phyloP scores from a whole-genome alignment of 2,329 filamentous ascomycete genomes.

The Trichoderma koningiopsis region DNA sequence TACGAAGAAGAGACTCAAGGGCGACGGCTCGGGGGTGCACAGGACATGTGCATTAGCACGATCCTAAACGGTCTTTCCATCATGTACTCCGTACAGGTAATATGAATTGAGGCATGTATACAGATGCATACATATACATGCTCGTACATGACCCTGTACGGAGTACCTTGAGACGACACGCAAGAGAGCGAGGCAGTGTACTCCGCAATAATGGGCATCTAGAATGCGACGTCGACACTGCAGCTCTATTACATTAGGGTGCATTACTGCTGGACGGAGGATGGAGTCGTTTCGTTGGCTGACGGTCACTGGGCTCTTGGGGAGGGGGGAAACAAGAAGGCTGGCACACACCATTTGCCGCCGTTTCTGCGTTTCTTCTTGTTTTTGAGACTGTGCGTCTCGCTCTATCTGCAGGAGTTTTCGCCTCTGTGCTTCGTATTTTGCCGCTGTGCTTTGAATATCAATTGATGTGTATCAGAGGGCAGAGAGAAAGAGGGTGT shows the following conservation, averaged over 20 bases:
- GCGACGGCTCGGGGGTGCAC: constrained; percentile 9
- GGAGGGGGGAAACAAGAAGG: constrained; percentile 3
- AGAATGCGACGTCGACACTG: constrained; percentile 16
- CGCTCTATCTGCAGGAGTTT: not conserved
- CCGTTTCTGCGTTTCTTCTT: constrained; percentile 3
- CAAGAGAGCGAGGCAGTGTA: constrained; percentile 8
- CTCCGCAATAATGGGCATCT: constrained; percentile 23
- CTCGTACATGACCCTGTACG: not conserved
- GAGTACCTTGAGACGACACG: constrained; percentile 13
- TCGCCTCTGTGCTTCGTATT: not conserved
- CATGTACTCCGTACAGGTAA: not conserved
- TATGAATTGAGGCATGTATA: constrained; percentile 1
- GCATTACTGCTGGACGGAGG: constrained; percentile 14
- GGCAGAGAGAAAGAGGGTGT: not conserved
- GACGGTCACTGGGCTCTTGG: not conserved
- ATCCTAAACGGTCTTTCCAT: not conserved
- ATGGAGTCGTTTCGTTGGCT: constrained; percentile 11
- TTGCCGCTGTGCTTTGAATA: not conserved
- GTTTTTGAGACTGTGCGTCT: not conserved
- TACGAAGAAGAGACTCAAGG: not conserved
- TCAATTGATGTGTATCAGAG: not conserved
- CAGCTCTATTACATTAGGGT: constrained; percentile 19
- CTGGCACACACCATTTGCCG: constrained; percentile 9
- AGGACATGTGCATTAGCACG: constrained; percentile 11
- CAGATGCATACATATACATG: not conserved